phyloP scores from a whole-genome alignment of 306 rosid genomes.

The Lathyrus sativus region DNA sequence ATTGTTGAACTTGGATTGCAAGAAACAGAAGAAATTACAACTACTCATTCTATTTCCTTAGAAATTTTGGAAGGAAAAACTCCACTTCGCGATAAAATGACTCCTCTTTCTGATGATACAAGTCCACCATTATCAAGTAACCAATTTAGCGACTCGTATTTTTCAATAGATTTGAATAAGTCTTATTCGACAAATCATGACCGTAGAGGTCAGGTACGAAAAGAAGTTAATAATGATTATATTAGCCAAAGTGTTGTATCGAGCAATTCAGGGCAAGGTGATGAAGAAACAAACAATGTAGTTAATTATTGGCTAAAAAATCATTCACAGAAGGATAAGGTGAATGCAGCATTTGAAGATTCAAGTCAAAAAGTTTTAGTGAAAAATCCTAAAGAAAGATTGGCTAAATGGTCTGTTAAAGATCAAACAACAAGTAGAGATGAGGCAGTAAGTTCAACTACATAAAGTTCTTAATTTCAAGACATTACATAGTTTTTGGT shows the following conservation, averaged over 20 bases:
- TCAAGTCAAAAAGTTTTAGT: constrained; percentile 29
- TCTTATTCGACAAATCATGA: constrained; percentile 40
- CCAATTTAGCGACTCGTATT: constrained; percentile 56
- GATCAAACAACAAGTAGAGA: constrained; percentile 34
- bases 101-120: constrained; percentile 43
- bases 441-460: constrained; percentile 42
- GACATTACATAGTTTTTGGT: constrained; percentile 6
- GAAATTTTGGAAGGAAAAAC: constrained; percentile 34
- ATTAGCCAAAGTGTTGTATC: constrained; percentile 13
- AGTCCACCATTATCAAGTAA: constrained; percentile 33
- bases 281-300: constrained; percentile 20
- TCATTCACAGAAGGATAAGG: constrained; percentile 36
- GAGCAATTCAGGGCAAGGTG: constrained; percentile 29
- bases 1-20: constrained; percentile 23
- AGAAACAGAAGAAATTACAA: constrained; percentile 27
- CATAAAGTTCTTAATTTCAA: constrained; percentile 9
- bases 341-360: constrained; percentile 39
- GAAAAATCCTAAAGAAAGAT: constrained; percentile 19
- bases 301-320: constrained; percentile 31
- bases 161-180: constrained; percentile 66
- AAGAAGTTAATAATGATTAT: constrained; percentile 29
- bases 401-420: constrained; percentile 9
- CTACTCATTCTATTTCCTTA: not conserved
- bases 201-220: constrained; percentile 4
- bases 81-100: constrained; percentile 39